phyloP scores from a whole-genome alignment of 2,329 filamentous ascomycete genomes.

The Apiospora phragmitis region DNA sequence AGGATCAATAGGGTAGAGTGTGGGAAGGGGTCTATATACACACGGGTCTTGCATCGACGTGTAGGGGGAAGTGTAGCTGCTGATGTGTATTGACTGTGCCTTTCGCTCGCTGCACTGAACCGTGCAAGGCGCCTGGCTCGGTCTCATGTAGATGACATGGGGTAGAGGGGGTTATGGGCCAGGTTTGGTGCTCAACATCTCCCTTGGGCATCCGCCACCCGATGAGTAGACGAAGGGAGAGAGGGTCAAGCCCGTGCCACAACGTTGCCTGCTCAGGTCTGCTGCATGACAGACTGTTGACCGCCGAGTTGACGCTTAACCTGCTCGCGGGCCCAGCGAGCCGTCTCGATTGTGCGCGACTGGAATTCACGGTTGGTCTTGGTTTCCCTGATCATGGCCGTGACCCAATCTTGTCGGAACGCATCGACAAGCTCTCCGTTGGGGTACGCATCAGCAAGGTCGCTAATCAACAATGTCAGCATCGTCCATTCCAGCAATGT shows the following conservation, averaged over 20 bases:
- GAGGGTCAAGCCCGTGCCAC: conserved; percentile 12
- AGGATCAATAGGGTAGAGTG: conserved; percentile 32
- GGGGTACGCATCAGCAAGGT: conserved; percentile 91
- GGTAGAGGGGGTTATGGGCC: conserved; percentile 21
- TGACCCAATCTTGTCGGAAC: conserved; percentile 92
- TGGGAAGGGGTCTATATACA: conserved; percentile 32
- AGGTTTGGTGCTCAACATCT: conserved; percentile 11
- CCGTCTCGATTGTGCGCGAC: conserved; percentile 84
- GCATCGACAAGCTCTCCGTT: conserved; percentile 80
- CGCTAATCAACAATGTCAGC: conserved; percentile 44
- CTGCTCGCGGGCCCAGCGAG: conserved; percentile 95
- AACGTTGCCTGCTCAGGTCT: conserved; percentile 39
- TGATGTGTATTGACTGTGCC: conserved; percentile 16
- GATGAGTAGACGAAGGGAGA: conserved; percentile 19
- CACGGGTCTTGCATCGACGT: conserved; percentile 27
- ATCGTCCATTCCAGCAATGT: not conserved
- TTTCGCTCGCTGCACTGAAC: conserved; percentile 30
- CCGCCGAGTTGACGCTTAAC: conserved; percentile 85
- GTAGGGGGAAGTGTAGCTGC: conserved; percentile 16
- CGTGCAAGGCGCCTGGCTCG: conserved; percentile 26
- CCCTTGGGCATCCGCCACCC: not conserved
- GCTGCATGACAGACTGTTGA: conserved; percentile 50
- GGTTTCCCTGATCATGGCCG: conserved; percentile 86
- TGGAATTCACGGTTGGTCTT: conserved; percentile 86
- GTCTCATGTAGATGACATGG: conserved; percentile 27